These are phyloP conservation scores for Fusarium decemcellulare DNA, from an alignment of 2,329 filamentous ascomycete genomes.

Conservation along the genomic window DNA sequence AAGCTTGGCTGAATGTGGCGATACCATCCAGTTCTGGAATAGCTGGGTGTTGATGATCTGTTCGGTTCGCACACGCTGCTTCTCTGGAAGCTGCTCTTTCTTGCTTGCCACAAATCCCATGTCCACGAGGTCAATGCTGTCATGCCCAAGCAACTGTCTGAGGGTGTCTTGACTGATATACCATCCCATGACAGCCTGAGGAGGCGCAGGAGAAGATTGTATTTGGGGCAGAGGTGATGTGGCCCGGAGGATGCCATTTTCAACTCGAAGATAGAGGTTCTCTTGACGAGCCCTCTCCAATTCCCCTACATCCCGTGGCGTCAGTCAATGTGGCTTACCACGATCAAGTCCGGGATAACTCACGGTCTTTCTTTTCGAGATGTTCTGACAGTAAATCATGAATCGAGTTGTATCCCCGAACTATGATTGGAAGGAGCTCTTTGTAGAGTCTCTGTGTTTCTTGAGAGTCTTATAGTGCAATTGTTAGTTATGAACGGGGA, in stretches of 20 bases:
- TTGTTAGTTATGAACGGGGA: neutral
- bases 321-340: neutral
- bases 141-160: neutral
- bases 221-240: neutral
- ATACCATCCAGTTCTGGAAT: neutral
- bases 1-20: constrained; percentile 3
- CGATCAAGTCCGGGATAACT: neutral
- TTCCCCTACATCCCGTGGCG: neutral
- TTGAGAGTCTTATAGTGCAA: neutral
- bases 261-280: neutral
- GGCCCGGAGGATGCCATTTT: neutral
- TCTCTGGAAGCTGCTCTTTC: neutral
- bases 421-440: neutral
- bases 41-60: neutral
- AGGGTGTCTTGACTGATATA: neutral
- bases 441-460: neutral
- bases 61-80: neutral
- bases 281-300: neutral
- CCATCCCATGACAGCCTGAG: neutral
- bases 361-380: neutral
- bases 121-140: neutral
- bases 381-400: neutral
- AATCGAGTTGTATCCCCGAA: too few relatives aligned
- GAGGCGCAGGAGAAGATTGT: neutral
- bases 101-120: neutral